Evolutionary conservation across 345 rosid genomes (phyloP).

Genomic region (Crucihimalaya himalaica): DNA sequence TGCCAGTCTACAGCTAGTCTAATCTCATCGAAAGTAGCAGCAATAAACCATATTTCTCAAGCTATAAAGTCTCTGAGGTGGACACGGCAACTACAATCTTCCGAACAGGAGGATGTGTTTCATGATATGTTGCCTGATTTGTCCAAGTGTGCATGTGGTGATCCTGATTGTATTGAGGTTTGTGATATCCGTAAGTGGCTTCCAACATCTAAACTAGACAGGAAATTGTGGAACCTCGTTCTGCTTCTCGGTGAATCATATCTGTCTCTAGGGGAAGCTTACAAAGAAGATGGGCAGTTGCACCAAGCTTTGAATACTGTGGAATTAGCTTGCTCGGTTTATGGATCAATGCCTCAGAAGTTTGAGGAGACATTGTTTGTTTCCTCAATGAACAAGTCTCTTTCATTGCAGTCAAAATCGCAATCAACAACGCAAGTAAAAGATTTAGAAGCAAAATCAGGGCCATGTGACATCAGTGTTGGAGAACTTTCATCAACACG

Average conservation of each 20-base stretch:
- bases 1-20: slow-evolving; percentile 52
- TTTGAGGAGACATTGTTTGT: slow-evolving; percentile 65
- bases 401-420: slow-evolving; percentile 38
- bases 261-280: slow-evolving; percentile 82
- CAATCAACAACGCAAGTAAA: slow-evolving; percentile 35
- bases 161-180: slow-evolving; percentile 93
- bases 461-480: slow-evolving; percentile 43
- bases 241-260: slow-evolving; percentile 95
- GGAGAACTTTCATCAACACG: slow-evolving; percentile 62
- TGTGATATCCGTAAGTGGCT: slow-evolving; percentile 97
- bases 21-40: slow-evolving; percentile 81
- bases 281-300: slow-evolving; percentile 80
- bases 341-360: slow-evolving; percentile 95
- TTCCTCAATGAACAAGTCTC: slow-evolving; percentile 61
- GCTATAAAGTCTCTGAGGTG: slow-evolving; percentile 95
- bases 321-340: slow-evolving; percentile 76
- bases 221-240: slow-evolving; percentile 92
- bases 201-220: slow-evolving; percentile 81
- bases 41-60: slow-evolving; percentile 92
- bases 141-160: slow-evolving; percentile 91
- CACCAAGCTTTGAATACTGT: slow-evolving; percentile 79
- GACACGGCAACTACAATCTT: slow-evolving; percentile 76
- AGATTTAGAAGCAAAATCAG: slow-evolving; percentile 45
- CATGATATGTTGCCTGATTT: slow-evolving; percentile 46
- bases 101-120: slow-evolving; percentile 45